Evolutionary conservation across 495 filamentous ascomycete genomes (phyloP), one percentile per base, ranked within the genome.

Genomic region (Penicillium argentinense): DNA sequence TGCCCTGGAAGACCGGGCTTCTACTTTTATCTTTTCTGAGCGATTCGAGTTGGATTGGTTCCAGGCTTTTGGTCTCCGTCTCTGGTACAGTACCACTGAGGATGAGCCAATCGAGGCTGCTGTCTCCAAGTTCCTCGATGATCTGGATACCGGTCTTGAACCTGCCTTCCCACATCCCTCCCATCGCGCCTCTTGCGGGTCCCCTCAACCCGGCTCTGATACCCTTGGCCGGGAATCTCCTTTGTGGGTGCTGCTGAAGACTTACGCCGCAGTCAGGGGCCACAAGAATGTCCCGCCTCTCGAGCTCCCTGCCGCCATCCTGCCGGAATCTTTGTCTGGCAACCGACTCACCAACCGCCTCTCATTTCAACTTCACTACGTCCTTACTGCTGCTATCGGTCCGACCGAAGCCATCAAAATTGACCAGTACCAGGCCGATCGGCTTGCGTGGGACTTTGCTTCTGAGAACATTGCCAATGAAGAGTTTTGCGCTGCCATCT

Each of bases 41-140:
- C 80, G 82, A 12, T 98, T 97, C 58, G 79, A 83, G 6, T 72
- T 98, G 24, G 85, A 95, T 62, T 98, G 93, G 93, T 80, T 86
- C 64, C 89, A 93, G 53, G 85, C 89, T 1, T 96, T 98, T 62
- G 95, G 88, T 11, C 76, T 98, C 16, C 82, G 91, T 38, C 76
- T 97, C 7, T 96, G 87, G 83, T 97, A 96, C 63, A 81, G 79
- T 28, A 88, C 82, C 32, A 72, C 76, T 8, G 73, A 82, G 21
- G 76, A 84, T 36, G 82, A 88, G 26, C 74, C 80, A 28, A 73
- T 95, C 25, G 80, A 85, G 41, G 74, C 71, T 37, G 91, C 90
- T 8, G 81, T 96, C 14, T 66, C 75, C 21, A 77, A 77, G 13
- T 96, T 85, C 64, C 68, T 76, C 34, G 60, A 81, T 18, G 88